Evolutionary conservation across 768 basidiomycete genomes (phyloP).

Genomic region (Boletus sp.): DNA sequence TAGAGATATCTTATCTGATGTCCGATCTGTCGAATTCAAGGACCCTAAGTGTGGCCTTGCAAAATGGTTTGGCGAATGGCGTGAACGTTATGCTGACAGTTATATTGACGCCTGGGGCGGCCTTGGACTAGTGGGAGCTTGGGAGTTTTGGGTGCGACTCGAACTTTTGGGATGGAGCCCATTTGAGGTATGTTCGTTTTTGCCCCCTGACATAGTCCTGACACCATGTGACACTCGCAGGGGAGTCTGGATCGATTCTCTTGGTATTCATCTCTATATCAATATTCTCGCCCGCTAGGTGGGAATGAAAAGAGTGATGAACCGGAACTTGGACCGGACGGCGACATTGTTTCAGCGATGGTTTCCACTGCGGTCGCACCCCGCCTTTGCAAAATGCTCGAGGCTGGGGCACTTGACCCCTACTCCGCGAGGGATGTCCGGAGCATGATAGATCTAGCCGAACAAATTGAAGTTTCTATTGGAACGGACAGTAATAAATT

Average conservation of each 20-base stretch:
- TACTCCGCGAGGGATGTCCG: constrained; percentile 67
- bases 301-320: constrained; percentile 44
- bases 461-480: constrained; percentile 76
- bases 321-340: constrained; percentile 71
- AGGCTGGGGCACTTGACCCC: constrained; percentile 77
- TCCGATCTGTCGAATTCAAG: constrained; percentile 77
- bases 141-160: constrained; percentile 92
- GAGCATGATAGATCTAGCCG: constrained; percentile 66
- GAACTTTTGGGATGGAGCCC: constrained; percentile 90
- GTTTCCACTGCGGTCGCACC: constrained; percentile 81
- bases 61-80: constrained; percentile 66
- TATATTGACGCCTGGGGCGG: constrained; percentile 90
- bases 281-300: constrained; percentile 59
- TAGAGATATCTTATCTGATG: constrained; percentile 69
- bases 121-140: constrained; percentile 78
- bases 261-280: constrained; percentile 79
- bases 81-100: constrained; percentile 70
- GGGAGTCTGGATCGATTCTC: constrained; percentile 70
- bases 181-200: constrained; percentile 53
- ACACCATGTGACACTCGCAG: constrained; percentile 36
- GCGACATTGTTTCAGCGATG: constrained; percentile 85
- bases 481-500: constrained; percentile 61
- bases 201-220: not conserved
- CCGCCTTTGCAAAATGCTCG: constrained; percentile 66
- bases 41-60: constrained; percentile 76